Percentiles rank a stretch among this genome's conserved stretches.
These are phyloP conservation scores for Elongisporangium anandrum DNA, from an alignment of 352 stramenopile species.

Conservation along the genomic window DNA sequence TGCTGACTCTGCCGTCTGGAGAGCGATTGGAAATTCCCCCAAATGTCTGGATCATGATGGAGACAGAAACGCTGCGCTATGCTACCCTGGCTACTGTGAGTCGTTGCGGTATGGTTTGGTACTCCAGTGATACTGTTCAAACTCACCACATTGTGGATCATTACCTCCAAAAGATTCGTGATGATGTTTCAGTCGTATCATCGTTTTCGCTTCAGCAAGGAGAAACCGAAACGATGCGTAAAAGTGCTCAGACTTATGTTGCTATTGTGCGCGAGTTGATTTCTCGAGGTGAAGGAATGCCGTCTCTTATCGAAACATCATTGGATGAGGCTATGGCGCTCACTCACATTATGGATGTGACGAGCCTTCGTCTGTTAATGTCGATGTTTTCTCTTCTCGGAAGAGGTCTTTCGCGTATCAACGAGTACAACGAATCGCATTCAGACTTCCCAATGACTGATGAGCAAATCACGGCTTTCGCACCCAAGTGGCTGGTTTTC, in stretches of 20 bases:
- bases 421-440: slow-evolving; percentile 99
- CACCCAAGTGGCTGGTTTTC: slow-evolving; percentile 97
- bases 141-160: slow-evolving; percentile 90
- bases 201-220: slow-evolving; percentile 65
- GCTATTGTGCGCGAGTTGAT: slow-evolving; percentile 56
- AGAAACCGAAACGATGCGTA: slow-evolving; percentile 59
- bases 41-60: slow-evolving; percentile 99
- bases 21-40: slow-evolving; percentile 97
- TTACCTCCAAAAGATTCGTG: slow-evolving; percentile 68
- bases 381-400: slow-evolving; percentile 96
- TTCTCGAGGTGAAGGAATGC: slow-evolving; percentile 35
- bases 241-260: slow-evolving; percentile 68
- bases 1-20: slow-evolving; percentile 98
- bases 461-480: slow-evolving; percentile 96
- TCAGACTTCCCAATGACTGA: slow-evolving; percentile 96
- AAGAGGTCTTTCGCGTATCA: slow-evolving; percentile 91
- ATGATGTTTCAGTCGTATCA: slow-evolving; percentile 54
- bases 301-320: slow-evolving; percentile 89
- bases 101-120: slow-evolving; percentile 99
- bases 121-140: slow-evolving; percentile 95
- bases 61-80: slow-evolving; percentile 98
- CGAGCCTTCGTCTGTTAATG: slow-evolving; percentile 91
- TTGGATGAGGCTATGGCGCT: slow-evolving; percentile 91
- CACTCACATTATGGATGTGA: slow-evolving; percentile 96
- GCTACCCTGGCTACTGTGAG: slow-evolving; percentile 99